Base-by-base conservation (phyloP, 331 rosid genomes). In the Malus hybrid region DNA sequence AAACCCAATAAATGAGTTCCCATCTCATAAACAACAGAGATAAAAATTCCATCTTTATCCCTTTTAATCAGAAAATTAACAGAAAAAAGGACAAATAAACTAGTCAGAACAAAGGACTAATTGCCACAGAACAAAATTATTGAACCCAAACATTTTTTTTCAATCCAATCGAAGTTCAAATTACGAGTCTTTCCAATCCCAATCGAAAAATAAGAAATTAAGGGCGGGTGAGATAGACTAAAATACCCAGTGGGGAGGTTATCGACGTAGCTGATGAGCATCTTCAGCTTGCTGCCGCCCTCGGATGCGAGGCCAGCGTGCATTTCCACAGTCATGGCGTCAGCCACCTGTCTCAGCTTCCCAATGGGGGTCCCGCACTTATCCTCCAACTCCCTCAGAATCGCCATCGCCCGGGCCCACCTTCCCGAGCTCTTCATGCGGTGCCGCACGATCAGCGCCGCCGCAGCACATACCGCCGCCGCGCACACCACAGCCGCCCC, bases 301-400 rank as follows among this genome's bases (percentile, higher is more conserved):
- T 96, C 98, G 34, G 96, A 90, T 22, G 97, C 99, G 52, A 95
- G 97, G 36, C 99, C 99, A 0, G 94, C 97, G 79, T 90, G 91
- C 99, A 95, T 95, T 92, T 95, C 99, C 36, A 87, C 98, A 29
- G 87, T 83, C 97, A 96, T 88, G 77, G 97, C 99, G 28, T 90
- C 98, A 28, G 94, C 93, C 56, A 96, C 90, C 69, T 87, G 92
- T 54, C 79, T 79, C 9, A 96, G 94, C 86, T 89, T 96, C 61
- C 70, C 87, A 67, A 84, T 80, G 54, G 97, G 96, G 65, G 96
- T 88, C 71, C 72, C 86, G 79, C 97, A 83, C 85, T 86, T 81
- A 54, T 90, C 93, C 82, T 88, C 93, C 14, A 96, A 82, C 83
- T 89, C 97, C 59, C 69, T 88, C 73, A 90, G 72, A 22, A 96